These are phyloP conservation scores for Bombardia bombarda DNA, from an alignment of 495 filamentous ascomycete genomes.

Conservation along the genomic window DNA sequence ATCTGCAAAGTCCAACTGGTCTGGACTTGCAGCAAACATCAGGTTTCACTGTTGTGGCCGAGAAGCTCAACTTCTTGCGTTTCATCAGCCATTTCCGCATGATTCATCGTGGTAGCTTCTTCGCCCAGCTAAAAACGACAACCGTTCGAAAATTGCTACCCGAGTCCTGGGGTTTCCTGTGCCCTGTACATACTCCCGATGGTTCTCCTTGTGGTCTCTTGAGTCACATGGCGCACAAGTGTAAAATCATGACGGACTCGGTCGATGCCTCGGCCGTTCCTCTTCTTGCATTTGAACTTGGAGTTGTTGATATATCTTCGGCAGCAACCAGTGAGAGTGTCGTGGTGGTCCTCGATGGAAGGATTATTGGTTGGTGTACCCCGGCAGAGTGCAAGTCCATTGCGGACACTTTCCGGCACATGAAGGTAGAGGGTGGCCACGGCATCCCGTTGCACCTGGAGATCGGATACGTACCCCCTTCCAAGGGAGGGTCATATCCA, in stretches of 20 bases:
- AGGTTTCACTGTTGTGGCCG: constrained; percentile 91
- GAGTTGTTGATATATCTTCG: constrained; percentile 62
- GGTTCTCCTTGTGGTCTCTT: constrained; percentile 89
- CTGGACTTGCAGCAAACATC: constrained; percentile 90
- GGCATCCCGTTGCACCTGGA: constrained; percentile 78
- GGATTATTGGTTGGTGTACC: constrained; percentile 81
- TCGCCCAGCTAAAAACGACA: constrained; percentile 94
- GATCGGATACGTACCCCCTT: constrained; percentile 82
- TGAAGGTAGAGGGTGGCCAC: constrained; percentile 92
- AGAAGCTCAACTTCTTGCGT: constrained; percentile 98
- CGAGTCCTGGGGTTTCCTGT: constrained; percentile 96
- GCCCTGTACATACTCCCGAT: constrained; percentile 96
- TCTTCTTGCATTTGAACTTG: constrained; percentile 63
- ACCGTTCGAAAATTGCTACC: constrained; percentile 91
- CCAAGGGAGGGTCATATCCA: constrained; percentile 84
- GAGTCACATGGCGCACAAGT: constrained; percentile 95
- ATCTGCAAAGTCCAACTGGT: constrained; percentile 81
- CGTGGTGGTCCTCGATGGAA: constrained; percentile 81
- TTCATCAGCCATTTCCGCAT: constrained; percentile 99
- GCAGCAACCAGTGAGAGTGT: constrained; percentile 72
- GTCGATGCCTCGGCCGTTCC: constrained; percentile 68
- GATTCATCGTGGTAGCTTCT: constrained; percentile 98
- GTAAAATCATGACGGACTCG: constrained; percentile 68
- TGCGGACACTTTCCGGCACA: constrained; percentile 76
- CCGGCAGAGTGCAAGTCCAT: constrained; percentile 72